Evolutionary conservation across 192 early-diverging fungal species (phyloP).

Genomic region (Diversispora eburnea): DNA sequence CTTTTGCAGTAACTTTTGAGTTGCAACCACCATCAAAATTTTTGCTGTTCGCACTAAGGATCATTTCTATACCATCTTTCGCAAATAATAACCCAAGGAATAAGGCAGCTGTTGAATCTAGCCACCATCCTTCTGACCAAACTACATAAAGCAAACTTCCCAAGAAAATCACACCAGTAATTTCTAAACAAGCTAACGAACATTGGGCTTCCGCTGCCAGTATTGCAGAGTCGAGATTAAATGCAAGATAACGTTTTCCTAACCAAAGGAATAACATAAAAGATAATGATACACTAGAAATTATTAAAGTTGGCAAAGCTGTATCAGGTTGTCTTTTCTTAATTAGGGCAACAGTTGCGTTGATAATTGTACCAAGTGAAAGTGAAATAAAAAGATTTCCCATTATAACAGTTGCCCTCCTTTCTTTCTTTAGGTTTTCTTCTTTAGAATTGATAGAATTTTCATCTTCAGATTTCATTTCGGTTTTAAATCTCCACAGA

Average conservation of each 20-base stretch:
- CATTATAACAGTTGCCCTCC: constrained; percentile 9
- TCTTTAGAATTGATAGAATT: not conserved
- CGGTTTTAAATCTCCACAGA: constrained; percentile 19
- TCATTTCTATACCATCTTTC: constrained; percentile 15
- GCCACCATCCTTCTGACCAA: constrained; percentile 14
- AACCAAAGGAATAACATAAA: constrained; percentile 18
- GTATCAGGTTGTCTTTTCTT: constrained; percentile 3
- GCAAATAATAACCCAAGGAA: constrained; percentile 10
- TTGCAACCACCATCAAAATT: constrained; percentile 19
- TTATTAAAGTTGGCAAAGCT: not conserved
- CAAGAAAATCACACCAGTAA: not conserved
- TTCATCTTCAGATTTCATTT: constrained; percentile 1
- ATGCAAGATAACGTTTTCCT: not conserved
- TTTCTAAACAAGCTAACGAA: constrained; percentile 24
- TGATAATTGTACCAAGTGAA: constrained; percentile 3
- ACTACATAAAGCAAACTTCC: constrained; percentile 7
- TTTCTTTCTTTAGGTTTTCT: not conserved
- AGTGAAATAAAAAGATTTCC: constrained; percentile 14
- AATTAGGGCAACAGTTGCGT: constrained; percentile 5
- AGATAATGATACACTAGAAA: constrained; percentile 16
- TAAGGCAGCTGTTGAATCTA: constrained; percentile 17
- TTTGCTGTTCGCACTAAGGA: constrained; percentile 20
- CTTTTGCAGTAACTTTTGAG: too few relatives aligned
- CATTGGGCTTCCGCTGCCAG: constrained; percentile 18
- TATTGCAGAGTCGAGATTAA: constrained; percentile 13